Percentiles rank a stretch among this genome's conserved stretches.
Evolutionary conservation across 75 land plant genomes (phyloP).

Genomic region (Pinus tabuliformis): DNA sequence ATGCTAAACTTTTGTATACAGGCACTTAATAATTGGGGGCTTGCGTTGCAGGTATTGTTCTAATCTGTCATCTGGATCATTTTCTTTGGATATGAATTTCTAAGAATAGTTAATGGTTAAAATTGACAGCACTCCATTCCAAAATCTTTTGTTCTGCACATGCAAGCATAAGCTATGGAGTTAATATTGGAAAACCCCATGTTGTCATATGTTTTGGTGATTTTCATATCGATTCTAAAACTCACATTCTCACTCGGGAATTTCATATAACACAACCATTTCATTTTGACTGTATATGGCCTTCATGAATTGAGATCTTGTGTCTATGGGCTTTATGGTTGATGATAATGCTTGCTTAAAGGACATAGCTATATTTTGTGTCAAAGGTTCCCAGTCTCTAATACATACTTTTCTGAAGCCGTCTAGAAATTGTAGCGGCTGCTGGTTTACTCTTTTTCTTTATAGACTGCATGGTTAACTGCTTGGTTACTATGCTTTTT

Average conservation of each 20-base stretch:
- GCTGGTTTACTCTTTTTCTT: background rate
- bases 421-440: background rate
- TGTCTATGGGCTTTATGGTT: background rate
- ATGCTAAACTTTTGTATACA: constrained; percentile 20
- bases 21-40: constrained; percentile 99
- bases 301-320: background rate
- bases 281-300: no score
- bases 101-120: background rate
- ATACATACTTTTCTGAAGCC: background rate
- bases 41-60: constrained; percentile 82
- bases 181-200: background rate
- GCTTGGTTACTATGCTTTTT: background rate
- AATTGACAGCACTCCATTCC: background rate
- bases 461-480: background rate
- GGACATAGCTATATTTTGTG: background rate
- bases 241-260: background rate
- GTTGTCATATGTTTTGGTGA: background rate
- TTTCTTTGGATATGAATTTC: background rate
- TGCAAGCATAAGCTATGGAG: background rate
- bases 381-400: background rate
- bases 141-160: background rate
- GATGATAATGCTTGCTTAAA: background rate
- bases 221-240: background rate
- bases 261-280: background rate
- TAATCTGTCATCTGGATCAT: background rate